phyloP scores from a whole-genome alignment of 108 stramenopile species.

The Pseudonitzschia multistriata region DNA sequence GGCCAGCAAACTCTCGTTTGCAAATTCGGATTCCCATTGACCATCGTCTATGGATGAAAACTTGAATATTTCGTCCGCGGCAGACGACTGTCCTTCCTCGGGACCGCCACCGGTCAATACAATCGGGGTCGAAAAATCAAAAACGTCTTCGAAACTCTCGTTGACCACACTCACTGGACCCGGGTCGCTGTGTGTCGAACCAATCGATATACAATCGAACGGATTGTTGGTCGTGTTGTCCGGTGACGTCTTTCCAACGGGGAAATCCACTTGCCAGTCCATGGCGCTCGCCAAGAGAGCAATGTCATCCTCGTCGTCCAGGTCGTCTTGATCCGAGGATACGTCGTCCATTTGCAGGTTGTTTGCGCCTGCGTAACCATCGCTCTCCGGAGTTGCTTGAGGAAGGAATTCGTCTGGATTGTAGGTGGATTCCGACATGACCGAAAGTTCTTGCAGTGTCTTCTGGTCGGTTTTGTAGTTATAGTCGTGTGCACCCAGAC shows the following conservation, averaged over 20 bases:
- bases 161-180: neutral
- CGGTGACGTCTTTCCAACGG: neutral
- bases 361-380: neutral
- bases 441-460: neutral
- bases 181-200: constrained; percentile 8
- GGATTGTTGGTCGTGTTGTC: neutral
- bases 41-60: neutral
- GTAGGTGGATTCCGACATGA: neutral
- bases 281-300: neutral
- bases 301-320: neutral
- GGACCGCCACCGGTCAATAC: neutral
- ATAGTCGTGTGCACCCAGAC: neutral
- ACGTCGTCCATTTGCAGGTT: neutral
- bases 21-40: neutral
- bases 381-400: neutral
- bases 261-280: neutral
- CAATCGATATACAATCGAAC: constrained; percentile 8
- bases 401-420: neutral
- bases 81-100: neutral
- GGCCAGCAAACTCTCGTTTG: neutral
- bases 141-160: neutral
- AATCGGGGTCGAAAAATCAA: neutral
- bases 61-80: neutral
- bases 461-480: neutral
- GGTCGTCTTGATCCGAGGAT: neutral